Percentiles rank a stretch among this genome's conserved stretches.
Evolutionary conservation across 192 early-diverging fungal species (phyloP).

Genomic region (Spizellomyces sp.): DNA sequence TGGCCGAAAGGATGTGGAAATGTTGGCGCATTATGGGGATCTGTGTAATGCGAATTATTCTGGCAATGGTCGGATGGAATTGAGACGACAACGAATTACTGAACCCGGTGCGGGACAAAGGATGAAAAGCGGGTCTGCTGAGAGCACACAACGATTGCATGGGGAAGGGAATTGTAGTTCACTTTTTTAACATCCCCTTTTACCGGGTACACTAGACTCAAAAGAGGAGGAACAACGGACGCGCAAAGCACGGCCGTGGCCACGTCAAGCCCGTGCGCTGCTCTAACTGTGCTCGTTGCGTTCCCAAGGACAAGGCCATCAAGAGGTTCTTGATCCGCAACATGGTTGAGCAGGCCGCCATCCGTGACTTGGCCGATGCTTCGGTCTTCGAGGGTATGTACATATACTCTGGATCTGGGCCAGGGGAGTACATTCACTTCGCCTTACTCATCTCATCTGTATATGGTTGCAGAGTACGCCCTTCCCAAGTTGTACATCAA

Average conservation of each 20-base stretch:
- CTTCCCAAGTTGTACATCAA: slow-evolving; percentile 99
- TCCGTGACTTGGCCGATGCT: slow-evolving; percentile 95
- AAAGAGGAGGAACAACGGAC: slow-evolving; percentile 99
- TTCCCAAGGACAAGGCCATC: slow-evolving; percentile 99
- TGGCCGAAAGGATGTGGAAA: too few species aligned
- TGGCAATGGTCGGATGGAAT: too few species aligned
- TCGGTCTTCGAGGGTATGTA: slow-evolving; percentile 86
- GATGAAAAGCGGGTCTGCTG: too few species aligned
- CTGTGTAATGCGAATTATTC: too few species aligned
- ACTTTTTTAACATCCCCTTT: not conserved
- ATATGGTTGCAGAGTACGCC: slow-evolving; percentile 67
- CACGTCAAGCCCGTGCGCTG: slow-evolving; percentile 97
- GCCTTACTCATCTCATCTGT: not conserved
- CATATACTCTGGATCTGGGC: slow-evolving; percentile 4
- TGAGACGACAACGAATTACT: too few species aligned
- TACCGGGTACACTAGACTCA: slow-evolving; percentile 64
- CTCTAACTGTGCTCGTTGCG: slow-evolving; percentile 98
- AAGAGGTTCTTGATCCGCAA: slow-evolving; percentile 98
- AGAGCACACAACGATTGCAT: too few species aligned
- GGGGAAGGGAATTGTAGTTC: too few species aligned
- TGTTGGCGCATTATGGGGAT: too few species aligned
- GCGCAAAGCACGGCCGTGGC: slow-evolving; percentile 98
- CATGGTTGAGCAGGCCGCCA: slow-evolving; percentile 98
- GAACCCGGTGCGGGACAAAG: too few species aligned
- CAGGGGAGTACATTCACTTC: not conserved